Evolutionary conservation across 1,284 basidiomycete species (phyloP).

Genomic region (Cutaneotrichosporon arboriforme): DNA sequence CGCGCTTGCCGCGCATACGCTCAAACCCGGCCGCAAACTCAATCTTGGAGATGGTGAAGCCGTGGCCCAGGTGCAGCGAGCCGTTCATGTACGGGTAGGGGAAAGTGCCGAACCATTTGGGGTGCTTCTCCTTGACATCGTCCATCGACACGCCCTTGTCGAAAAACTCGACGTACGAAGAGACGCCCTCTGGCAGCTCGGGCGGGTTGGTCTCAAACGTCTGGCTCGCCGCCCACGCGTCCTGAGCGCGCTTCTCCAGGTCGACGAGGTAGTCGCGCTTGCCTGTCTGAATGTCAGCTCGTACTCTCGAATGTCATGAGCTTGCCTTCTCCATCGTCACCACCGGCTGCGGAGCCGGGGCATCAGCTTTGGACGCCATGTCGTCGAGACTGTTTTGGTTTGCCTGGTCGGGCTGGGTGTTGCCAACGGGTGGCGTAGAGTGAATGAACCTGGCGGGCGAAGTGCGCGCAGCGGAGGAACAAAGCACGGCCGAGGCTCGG

Average conservation of each 20-base stretch:
- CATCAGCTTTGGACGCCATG: slow-evolving; percentile 35
- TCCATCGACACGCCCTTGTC: slow-evolving; percentile 49
- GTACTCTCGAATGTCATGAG: no score
- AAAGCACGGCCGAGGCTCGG: background rate
- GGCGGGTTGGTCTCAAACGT: slow-evolving; percentile 81
- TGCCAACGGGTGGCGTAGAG: background rate
- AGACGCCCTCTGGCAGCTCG: slow-evolving; percentile 58
- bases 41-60: slow-evolving; percentile 97
- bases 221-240: slow-evolving; percentile 60
- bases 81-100: slow-evolving; percentile 99
- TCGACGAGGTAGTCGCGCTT: slow-evolving; percentile 83
- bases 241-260: slow-evolving; percentile 79
- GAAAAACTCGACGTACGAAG: slow-evolving; percentile 55
- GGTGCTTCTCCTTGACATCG: slow-evolving; percentile 59
- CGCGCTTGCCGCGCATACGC: slow-evolving; percentile 89
- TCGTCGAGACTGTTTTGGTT: background rate
- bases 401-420: background rate
- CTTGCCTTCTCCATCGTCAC: slow-evolving; percentile 45
- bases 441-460: background rate
- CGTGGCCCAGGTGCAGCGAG: slow-evolving; percentile 92
- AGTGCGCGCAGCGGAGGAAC: background rate
- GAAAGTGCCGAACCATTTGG: slow-evolving; percentile 96
- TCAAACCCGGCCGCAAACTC: slow-evolving; percentile 96
- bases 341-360: slow-evolving; percentile 33
- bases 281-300: slow-evolving; percentile 60